Evolutionary conservation across 73 alveolate species (phyloP), one percentile per base, ranked within the genome.

Genomic region (Stentor roeselii): DNA sequence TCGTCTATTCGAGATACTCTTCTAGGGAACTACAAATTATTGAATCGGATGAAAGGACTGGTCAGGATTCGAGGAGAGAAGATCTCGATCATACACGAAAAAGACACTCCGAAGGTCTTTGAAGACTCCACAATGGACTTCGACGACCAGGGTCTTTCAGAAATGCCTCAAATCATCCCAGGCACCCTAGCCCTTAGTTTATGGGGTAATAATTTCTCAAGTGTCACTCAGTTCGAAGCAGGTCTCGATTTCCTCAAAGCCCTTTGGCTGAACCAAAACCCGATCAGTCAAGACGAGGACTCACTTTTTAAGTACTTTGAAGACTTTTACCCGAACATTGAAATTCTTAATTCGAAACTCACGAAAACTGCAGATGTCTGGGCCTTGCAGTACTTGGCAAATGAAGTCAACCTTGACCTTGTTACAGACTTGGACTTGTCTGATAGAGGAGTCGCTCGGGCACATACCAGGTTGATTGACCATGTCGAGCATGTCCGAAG

Each of bases 241-340:
- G 84, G 84, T 27, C 90, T 95, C 4, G 83, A 87, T 31, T 42
- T 83, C 41, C 86, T 95, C n/a, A 93, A 93, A 59, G 97, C 96
- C 1, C 86, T 93, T 21, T 95, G 97, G 95, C 86, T 93, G 14
- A 86, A 95, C 59, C 93, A 86, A 11, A 95, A 95, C 84, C 97
- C 97, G 30, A 91, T 95, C 3, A 92, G 84, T 58, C 92, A 92
- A 6, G 74, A 41, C 39, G 95, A 95, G 67, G 86, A 75, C 3
- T 89, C 86, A 82, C 88, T 93, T 82, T 67, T 67, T 2, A 85
- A 82, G 27, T 58, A 30, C 4, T 87, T 93, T 30, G 97, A 94
- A 59, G 92, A 90, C 77, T 75, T 58, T 42, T 87, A 91, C 87
- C 92, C 91, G 39, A 59, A 86, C 6, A 77, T 92, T 0, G 97